Conservation (phyloP, 2,329 filamentous ascomycete species). For the Metarhizium sp. region DNA sequence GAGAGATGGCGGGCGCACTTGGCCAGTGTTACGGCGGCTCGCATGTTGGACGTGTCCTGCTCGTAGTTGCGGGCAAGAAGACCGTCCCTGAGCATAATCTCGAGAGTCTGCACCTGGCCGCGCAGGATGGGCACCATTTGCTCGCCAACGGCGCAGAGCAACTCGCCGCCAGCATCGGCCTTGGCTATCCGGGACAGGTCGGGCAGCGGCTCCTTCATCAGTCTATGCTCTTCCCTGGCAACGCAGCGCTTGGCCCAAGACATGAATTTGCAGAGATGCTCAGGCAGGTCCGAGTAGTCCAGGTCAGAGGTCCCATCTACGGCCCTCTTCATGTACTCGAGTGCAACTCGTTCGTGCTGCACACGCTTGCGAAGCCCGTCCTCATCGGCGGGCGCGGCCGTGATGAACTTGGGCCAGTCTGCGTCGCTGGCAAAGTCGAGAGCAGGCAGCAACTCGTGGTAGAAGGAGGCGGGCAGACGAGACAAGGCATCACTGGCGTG, state of each 20-base stretch:
- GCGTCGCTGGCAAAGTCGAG: conserved; percentile 4
- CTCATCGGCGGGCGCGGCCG: no score
- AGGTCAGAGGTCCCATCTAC: no score
- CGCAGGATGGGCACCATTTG: conserved; percentile 15
- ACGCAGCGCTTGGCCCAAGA: no score
- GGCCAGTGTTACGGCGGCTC: background rate
- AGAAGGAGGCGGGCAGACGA: conserved; percentile 14
- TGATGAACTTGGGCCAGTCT: no score
- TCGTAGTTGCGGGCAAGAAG: conserved; percentile 14
- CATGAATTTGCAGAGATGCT: no score
- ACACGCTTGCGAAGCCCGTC: no score
- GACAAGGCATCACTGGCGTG: conserved; percentile 5
- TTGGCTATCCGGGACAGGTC: no score
- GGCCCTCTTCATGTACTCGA: no score
- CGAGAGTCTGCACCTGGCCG: conserved; percentile 14
- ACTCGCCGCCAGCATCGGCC: conserved; percentile 11
- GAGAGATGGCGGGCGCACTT: conserved; percentile 1
- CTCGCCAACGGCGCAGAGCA: conserved; percentile 15
- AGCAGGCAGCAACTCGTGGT: conserved; percentile 15
- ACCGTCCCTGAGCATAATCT: conserved; percentile 18
- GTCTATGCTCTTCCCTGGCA: no score
- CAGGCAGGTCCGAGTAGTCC: no score
- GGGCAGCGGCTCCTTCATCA: no score
- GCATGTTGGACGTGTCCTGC: conserved; percentile 1
- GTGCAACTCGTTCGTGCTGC: no score